Conservation (phyloP, 2,329 filamentous ascomycete species). For the Epichloe festucae region DNA sequence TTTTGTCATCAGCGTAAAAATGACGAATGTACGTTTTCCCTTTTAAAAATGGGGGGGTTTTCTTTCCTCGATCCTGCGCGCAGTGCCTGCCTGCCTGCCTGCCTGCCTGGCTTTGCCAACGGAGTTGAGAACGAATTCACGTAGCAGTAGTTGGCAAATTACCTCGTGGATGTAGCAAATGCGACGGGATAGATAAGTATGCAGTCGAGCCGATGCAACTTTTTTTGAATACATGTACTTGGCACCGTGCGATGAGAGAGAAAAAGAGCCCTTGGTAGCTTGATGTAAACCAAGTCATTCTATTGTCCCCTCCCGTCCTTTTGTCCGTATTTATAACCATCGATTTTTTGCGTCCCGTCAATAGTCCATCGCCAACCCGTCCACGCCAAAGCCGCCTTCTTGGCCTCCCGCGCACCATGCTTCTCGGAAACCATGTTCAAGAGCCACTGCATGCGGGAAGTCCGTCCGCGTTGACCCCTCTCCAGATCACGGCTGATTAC, state of each 20-base stretch:
- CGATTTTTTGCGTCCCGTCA: not conserved
- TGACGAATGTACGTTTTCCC: not conserved
- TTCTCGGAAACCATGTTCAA: slow-evolving; percentile 13
- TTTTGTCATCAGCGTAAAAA: not conserved
- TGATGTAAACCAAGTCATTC: too few species aligned
- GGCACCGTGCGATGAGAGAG: too few species aligned
- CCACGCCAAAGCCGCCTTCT: slow-evolving; percentile 8
- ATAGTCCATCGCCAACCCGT: slow-evolving; percentile 15
- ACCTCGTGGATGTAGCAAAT: not conserved
- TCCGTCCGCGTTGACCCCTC: slow-evolving; percentile 19
- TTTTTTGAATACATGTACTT: too few species aligned
- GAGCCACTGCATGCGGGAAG: slow-evolving; percentile 18
- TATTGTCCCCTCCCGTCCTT: too few species aligned
- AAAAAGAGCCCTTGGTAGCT: too few species aligned
- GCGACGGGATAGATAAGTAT: not conserved
- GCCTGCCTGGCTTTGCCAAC: too few species aligned
- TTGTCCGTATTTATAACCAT: not conserved
- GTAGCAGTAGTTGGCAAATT: too few species aligned
- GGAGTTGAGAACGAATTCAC: too few species aligned
- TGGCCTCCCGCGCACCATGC: slow-evolving; percentile 11
- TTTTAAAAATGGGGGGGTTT: not conserved
- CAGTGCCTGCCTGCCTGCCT: too few species aligned
- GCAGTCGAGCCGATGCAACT: too few species aligned
- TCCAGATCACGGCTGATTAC: slow-evolving; percentile 22
- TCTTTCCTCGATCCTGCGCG: too few species aligned